These are phyloP conservation scores for Miscanthus sacchariflorus DNA, from an alignment of 202 grass and related monocot species.

Conservation along the genomic window DNA sequence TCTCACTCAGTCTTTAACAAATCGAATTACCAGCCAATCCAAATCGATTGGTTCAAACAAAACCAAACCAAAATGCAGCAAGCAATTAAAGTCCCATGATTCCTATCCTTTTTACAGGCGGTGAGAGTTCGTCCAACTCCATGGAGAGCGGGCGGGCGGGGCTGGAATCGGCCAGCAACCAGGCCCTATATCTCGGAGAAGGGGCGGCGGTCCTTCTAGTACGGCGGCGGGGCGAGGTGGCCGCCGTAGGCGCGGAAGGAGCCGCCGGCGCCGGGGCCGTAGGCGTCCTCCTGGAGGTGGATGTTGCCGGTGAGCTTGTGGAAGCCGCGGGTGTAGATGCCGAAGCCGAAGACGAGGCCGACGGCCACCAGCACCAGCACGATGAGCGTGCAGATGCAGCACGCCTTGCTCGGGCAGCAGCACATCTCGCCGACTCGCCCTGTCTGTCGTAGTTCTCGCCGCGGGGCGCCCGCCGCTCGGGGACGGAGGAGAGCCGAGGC, in stretches of 20 bases:
- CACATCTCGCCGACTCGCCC: slow-evolving; percentile 59
- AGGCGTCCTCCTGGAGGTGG: slow-evolving; percentile 48
- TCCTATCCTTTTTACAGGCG: slow-evolving; percentile 14
- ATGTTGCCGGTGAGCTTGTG: slow-evolving; percentile 72
- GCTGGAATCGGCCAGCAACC: background rate
- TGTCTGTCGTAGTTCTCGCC: background rate
- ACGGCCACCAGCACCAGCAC: slow-evolving; percentile 64
- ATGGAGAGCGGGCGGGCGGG: background rate
- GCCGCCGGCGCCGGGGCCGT: background rate
- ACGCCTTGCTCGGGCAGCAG: slow-evolving; percentile 84
- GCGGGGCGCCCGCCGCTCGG: background rate
- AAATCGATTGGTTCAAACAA: background rate
- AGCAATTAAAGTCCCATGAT: background rate
- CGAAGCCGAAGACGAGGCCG: slow-evolving; percentile 93
- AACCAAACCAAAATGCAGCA: background rate
- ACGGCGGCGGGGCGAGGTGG: slow-evolving; percentile 41
- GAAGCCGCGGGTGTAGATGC: slow-evolving; percentile 86
- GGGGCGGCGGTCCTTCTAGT: background rate
- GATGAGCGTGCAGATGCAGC: slow-evolving; percentile 85
- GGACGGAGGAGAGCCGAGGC: background rate
- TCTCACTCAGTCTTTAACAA: background rate
- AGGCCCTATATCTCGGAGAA: slow-evolving; percentile 4
- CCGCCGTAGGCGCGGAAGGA: slow-evolving; percentile 48
- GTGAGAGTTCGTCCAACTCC: background rate
- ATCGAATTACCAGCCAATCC: slow-evolving; percentile 3